These are phyloP conservation scores for Cubamyces sp. DNA, from an alignment of 768 basidiomycete genomes.

Conservation along the genomic window DNA sequence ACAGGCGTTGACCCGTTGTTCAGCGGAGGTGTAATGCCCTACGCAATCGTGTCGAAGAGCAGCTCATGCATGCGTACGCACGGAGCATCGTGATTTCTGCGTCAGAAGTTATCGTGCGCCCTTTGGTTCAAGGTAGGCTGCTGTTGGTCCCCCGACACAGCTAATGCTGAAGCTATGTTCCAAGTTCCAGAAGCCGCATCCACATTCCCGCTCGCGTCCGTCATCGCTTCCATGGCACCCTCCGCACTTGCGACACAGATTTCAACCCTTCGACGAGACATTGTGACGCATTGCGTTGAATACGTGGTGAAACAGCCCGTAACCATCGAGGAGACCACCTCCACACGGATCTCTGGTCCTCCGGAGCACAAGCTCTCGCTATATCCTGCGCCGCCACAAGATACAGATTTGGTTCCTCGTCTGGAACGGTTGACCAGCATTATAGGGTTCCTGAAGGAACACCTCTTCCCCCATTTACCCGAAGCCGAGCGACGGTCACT, in stretches of 20 bases:
- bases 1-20: neutral
- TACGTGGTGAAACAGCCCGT: constrained; percentile 56
- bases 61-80: constrained; percentile 69
- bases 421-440: constrained; percentile 60
- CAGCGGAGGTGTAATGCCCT: constrained; percentile 59
- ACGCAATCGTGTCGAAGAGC: constrained; percentile 64
- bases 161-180: neutral
- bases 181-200: constrained; percentile 62
- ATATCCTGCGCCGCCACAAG: constrained; percentile 48
- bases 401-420: constrained; percentile 42
- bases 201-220: constrained; percentile 52
- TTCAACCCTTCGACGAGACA: constrained; percentile 65
- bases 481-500: constrained; percentile 49
- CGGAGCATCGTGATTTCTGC: constrained; percentile 58
- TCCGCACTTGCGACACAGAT: constrained; percentile 59
- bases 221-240: constrained; percentile 63
- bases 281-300: constrained; percentile 63
- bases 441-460: constrained; percentile 63
- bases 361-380: constrained; percentile 52
- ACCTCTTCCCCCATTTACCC: constrained; percentile 63
- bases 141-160: neutral
- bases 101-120: constrained; percentile 52
- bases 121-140: constrained; percentile 50
- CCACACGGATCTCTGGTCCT: constrained; percentile 37
- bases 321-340: constrained; percentile 43